Conservation (phyloP, 306 rosid genomes). For the Lathyrus sativus region DNA sequence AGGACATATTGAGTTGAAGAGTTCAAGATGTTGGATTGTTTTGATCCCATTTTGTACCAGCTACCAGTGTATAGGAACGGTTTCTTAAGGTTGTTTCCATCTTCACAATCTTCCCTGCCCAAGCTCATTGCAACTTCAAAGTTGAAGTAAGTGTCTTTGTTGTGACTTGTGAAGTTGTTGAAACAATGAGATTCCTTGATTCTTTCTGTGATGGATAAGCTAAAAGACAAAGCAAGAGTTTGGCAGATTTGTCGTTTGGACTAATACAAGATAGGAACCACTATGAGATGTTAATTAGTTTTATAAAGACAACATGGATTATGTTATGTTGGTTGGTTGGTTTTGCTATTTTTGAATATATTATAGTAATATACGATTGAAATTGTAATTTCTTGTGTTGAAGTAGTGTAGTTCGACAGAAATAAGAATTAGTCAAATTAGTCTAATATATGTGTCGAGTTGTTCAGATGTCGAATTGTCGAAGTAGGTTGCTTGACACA, state of each 20-base stretch:
- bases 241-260: not conserved
- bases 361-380: too few species aligned
- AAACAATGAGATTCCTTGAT: not conserved
- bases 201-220: not conserved
- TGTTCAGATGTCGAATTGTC: too few species aligned
- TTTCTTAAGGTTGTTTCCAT: constrained; percentile 58
- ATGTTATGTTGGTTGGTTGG: too few species aligned
- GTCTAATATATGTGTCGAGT: too few species aligned
- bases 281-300: not conserved
- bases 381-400: too few species aligned
- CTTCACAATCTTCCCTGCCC: constrained; percentile 37
- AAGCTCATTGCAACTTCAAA: not conserved
- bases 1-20: constrained; percentile 57
- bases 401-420: too few species aligned
- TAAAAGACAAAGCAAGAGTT: not conserved
- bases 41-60: constrained; percentile 77
- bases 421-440: too few species aligned
- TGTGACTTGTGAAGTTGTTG: constrained; percentile 1
- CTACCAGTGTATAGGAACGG: constrained; percentile 82
- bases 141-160: not conserved
- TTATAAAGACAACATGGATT: not conserved
- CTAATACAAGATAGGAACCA: not conserved
- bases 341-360: too few species aligned
- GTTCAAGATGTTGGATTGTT: constrained; percentile 60
- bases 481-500: too few species aligned